Evolutionary conservation across 306 rosid genomes (phyloP), one percentile per base, ranked within the genome.

Genomic region (Cyclanthera cordifolia): DNA sequence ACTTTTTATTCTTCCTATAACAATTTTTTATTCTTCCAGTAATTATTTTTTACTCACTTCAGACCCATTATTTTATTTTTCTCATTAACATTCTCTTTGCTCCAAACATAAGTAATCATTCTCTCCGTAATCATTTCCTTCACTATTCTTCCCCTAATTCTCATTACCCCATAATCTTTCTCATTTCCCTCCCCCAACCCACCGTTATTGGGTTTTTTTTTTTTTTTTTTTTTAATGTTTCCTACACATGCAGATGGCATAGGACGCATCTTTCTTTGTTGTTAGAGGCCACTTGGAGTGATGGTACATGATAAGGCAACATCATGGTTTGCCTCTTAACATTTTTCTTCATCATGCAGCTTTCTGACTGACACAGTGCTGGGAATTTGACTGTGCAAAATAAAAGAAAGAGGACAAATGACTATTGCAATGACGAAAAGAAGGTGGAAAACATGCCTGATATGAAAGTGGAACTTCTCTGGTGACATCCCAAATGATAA

Each of bases 401-500:
- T 65, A 30, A 27, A 49, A 27, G n/a, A 46, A 53, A 20, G 51
- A 17, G 19, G 61, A 32, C 46, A 60, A 37, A 60, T 17, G 49
- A 60, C 15, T 39, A 70, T 39, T 1, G 34, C 39, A 37, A 55
- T 72, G 20, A 34, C 49, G 17, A 48, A 73, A 72, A 41, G 16
- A 37, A 74, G 21, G 69, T 51, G 13, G 65, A 24, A 48, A 67
- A 71, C 84, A 76, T 73, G 90, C 96, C 88, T 94, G 96, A 82
- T 88, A 90, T 54, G 97, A 90, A 65, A 88, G 83, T 0, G 96
- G 95, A 70, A 90, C 85, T 79, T 94, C 83, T 53, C 90, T 82
- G 0, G 82, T 78, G 69, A 85, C 83, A 81, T 94, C 99, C 97
- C 99, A 94, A 74, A 94, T 86, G 50, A 85, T 83, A 51, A 94